A percentile compares a stretch with the other conserved stretches of the same genome.
Conservation (phyloP, 257 asterid species). For the Fraxinus quadrangulata region DNA sequence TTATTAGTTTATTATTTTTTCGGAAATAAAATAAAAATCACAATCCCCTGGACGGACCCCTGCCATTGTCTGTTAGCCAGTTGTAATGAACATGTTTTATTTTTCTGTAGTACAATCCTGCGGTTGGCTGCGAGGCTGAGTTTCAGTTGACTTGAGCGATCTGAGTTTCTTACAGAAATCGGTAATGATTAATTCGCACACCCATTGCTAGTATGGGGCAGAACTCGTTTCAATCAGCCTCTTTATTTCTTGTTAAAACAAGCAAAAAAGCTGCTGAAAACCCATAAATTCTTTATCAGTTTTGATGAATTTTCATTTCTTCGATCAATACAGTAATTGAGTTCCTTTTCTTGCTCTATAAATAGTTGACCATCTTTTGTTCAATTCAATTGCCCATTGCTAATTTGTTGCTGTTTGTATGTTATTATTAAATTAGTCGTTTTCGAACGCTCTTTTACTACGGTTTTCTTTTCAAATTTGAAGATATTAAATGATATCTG, state of each 20-base stretch:
- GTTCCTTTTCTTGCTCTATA: constrained; percentile 3
- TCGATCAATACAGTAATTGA: constrained; percentile 26
- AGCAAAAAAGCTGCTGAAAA: constrained; percentile 13
- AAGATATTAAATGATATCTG: neutral
- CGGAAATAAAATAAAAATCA: too few species aligned
- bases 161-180: neutral
- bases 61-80: too few species aligned
- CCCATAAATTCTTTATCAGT: constrained; percentile 16
- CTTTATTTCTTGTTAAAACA: constrained; percentile 25
- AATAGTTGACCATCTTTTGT: constrained; percentile 3
- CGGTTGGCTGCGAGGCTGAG: constrained; percentile 15
- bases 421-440: neutral
- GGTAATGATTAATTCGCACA: constrained; percentile 6
- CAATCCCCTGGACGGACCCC: too few species aligned
- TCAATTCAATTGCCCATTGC: neutral
- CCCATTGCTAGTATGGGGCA: neutral
- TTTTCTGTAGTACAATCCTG: neutral
- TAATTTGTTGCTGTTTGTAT: constrained; percentile 2
- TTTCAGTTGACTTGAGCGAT: constrained; percentile 9
- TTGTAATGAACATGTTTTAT: too few species aligned
- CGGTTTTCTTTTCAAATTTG: neutral
- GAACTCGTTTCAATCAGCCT: neutral
- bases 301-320: constrained; percentile 22
- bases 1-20: too few species aligned
- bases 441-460: neutral